Base-by-base conservation (phyloP, 805 yeast species). In the Suhomyces sp. region DNA sequence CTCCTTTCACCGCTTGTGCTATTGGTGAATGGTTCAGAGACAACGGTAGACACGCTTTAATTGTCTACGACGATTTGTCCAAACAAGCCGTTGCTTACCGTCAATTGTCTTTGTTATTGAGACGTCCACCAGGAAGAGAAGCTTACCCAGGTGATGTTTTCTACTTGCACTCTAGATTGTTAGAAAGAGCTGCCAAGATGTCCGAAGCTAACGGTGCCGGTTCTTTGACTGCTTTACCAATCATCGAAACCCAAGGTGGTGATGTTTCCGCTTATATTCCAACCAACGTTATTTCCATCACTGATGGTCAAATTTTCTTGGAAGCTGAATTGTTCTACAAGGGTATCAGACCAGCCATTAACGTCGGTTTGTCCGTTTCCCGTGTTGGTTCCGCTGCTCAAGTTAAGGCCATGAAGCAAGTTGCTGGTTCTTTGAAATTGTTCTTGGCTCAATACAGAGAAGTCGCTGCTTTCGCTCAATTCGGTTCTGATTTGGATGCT, bases 21-120 rank as follows among this genome's bases (percentile, higher is more conserved):
- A 92, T 94, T 76, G 97, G 98, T 83, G 99, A 94, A 84, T 94
- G 99, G 99, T 94, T 94, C 96, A 90, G 99, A 86, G 99, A 94
- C 85, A 94, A 93, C 79, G 97, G 97, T 75, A 89, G 79, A 77
- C 98, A 94, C 80, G 96, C 98, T 67, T 82, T 93, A 81, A 94
- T 93, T 78, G 81, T 90, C 86, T 93, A 82, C 81, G 98, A 93
- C 78, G 98, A 93, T 80, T 86, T 93, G 81, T 93, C 98, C 73
- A 93, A 93, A 84, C 98, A 93, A 83, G 98, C 98, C 63, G 98
- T 93, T 75, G 98, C 98, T 65, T 93, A 93, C 90, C 96, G 98
- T 85, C 98, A 93, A 84, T 87, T 93, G 82, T 93, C 98, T 59
- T 85, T 93, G 77, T 82, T 92, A 77, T 85, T 91, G 81, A 90